A percentile compares a stretch with the other conserved stretches of the same genome.
phyloP scores from a whole-genome alignment of 2,329 filamentous ascomycete species.

The Calonectria pseudoreteaudii region DNA sequence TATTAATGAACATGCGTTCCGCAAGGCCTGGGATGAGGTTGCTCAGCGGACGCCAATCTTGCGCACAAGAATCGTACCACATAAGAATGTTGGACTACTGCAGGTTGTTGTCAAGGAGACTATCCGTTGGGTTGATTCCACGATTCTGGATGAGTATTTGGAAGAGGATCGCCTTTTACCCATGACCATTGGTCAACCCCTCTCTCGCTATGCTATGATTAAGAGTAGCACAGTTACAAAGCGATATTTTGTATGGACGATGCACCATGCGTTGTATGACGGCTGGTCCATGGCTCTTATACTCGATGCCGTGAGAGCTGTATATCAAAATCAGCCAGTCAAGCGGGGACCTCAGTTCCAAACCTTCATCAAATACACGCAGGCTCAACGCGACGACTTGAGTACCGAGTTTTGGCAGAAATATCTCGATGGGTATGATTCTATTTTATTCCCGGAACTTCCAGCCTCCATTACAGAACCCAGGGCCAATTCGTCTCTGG shows the following conservation, averaged over 20 bases:
- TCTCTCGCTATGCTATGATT: slow-evolving; percentile 10
- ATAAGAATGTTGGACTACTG: neutral
- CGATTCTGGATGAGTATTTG: neutral
- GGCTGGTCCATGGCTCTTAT: slow-evolving; percentile 42
- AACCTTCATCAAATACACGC: slow-evolving; percentile 17
- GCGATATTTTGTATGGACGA: slow-evolving; percentile 37
- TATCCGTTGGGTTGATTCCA: slow-evolving; percentile 4
- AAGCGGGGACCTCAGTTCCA: slow-evolving; percentile 1
- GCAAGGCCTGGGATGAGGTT: slow-evolving; percentile 27
- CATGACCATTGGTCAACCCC: slow-evolving; percentile 21
- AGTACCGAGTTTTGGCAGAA: slow-evolving; percentile 15
- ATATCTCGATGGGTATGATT: neutral
- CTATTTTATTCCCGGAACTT: slow-evolving; percentile 6
- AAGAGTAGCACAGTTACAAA: neutral
- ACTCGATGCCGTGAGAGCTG: slow-evolving; percentile 20
- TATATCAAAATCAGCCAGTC: slow-evolving; percentile 7
- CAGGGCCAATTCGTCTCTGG: neutral
- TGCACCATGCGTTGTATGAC: slow-evolving; percentile 47
- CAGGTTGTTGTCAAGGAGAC: slow-evolving; percentile 20
- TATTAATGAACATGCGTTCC: slow-evolving; percentile 15
- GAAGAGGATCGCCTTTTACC: neutral
- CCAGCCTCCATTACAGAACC: neutral
- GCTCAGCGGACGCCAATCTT: slow-evolving; percentile 45
- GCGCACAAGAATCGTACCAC: slow-evolving; percentile 46
- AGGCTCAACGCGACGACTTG: neutral